phyloP scores from a whole-genome alignment of 2,329 filamentous ascomycete genomes.

The Sporothrix euskadiensis region DNA sequence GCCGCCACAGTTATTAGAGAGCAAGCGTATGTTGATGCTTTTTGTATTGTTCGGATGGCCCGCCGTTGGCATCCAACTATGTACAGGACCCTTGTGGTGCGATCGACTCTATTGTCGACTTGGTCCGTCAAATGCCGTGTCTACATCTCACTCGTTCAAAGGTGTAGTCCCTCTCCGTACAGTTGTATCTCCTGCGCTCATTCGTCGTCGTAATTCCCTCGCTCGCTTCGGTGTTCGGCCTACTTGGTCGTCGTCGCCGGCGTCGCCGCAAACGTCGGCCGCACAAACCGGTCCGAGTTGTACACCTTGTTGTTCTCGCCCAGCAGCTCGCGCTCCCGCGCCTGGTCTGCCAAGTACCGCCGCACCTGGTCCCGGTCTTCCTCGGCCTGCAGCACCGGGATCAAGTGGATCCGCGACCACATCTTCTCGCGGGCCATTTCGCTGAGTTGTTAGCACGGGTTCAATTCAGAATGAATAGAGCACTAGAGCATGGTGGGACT shows the following conservation, averaged over 20 bases:
- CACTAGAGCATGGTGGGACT: constrained; percentile 39
- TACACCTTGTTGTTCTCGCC: constrained; percentile 79
- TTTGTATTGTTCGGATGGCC: not conserved
- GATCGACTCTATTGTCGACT: not conserved
- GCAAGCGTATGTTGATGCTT: not conserved
- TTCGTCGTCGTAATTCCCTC: not conserved
- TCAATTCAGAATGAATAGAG: not conserved
- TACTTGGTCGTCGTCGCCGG: constrained; percentile 65
- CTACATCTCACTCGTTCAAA: not conserved
- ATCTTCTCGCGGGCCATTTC: constrained; percentile 96
- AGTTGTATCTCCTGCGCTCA: not conserved
- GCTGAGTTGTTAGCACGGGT: constrained; percentile 48
- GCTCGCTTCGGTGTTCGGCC: constrained; percentile 26
- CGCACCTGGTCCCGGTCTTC: constrained; percentile 94
- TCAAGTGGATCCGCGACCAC: constrained; percentile 94
- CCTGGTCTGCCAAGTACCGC: constrained; percentile 80
- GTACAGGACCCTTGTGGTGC: not conserved
- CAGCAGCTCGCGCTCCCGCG: constrained; percentile 84
- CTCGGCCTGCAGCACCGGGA: constrained; percentile 90
- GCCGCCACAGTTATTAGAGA: not conserved
- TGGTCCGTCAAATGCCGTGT: not conserved
- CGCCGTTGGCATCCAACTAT: constrained; percentile 15
- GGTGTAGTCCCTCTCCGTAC: not conserved
- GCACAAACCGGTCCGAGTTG: constrained; percentile 84
- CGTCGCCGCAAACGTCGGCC: constrained; percentile 74